phyloP scores from a whole-genome alignment of 148 eudicot species.

The Chenopodium album region DNA sequence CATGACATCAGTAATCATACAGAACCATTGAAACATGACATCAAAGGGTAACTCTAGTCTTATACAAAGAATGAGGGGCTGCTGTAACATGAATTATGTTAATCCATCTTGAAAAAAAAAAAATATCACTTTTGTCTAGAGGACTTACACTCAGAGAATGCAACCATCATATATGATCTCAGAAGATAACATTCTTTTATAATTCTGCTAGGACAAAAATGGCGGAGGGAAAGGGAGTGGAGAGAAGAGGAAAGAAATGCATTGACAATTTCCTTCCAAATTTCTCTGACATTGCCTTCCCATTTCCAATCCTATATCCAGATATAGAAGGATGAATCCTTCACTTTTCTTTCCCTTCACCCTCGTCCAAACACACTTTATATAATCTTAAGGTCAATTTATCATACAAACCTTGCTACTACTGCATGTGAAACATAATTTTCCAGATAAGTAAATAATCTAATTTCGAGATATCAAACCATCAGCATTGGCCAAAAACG shows the following conservation, averaged over 20 bases:
- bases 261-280: neutral
- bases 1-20: neutral
- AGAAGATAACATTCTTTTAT: neutral
- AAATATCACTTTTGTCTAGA: neutral
- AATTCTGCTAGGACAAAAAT: neutral
- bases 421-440: too few relatives aligned
- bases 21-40: neutral
- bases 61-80: neutral
- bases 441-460: neutral
- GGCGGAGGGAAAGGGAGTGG: neutral
- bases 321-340: too few relatives aligned
- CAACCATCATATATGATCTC: neutral
- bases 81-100: neutral
- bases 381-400: neutral
- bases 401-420: neutral
- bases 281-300: neutral
- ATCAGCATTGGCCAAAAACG: neutral
- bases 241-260: neutral
- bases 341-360: neutral
- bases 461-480: neutral
- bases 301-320: neutral
- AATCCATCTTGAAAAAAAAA: neutral
- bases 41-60: neutral
- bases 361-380: neutral
- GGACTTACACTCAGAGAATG: neutral